These are phyloP conservation scores for Daldinia vernicosa DNA, from an alignment of 495 filamentous ascomycete species.

Conservation along the genomic window DNA sequence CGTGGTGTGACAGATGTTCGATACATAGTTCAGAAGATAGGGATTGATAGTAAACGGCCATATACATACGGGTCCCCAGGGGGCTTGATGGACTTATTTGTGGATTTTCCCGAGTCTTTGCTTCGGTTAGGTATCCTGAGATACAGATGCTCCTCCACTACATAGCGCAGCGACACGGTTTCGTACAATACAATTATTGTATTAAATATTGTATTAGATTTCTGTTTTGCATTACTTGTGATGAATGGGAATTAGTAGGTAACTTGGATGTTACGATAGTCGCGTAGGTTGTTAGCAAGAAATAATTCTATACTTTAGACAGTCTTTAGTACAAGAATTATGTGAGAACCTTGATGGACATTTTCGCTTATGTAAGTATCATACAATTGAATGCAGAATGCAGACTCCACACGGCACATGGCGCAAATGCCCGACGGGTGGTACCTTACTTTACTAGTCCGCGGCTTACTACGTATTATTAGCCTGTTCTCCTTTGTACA, in stretches of 20 bases:
- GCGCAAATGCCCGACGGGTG: conserved; percentile 14
- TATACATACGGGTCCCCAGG: neutral
- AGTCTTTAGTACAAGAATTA: too few species aligned
- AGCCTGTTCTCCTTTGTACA: conserved; percentile 2
- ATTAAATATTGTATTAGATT: neutral
- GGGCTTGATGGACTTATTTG: neutral
- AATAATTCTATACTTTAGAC: neutral
- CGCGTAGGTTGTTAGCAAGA: neutral
- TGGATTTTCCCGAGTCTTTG: neutral
- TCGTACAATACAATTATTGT: conserved; percentile 8
- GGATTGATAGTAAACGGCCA: conserved; percentile 1
- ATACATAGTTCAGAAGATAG: conserved; percentile 2
- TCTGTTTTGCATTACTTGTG: neutral
- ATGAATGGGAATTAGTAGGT: neutral
- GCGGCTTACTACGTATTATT: conserved; percentile 2
- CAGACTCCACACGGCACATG: conserved; percentile 21
- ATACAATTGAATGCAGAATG: too few species aligned
- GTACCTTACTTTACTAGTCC: neutral
- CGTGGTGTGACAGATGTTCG: neutral
- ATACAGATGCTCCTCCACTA: conserved; percentile 20
- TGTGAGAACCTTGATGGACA: conserved; percentile 29
- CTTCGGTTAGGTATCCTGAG: neutral
- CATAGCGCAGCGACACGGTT: conserved; percentile 8
- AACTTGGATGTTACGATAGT: neutral
- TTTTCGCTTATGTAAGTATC: conserved; percentile 11